A percentile compares a stretch with the other conserved stretches of the same genome.
Evolutionary conservation across 2,329 filamentous ascomycete genomes (phyloP).

Genomic region (Elsinoe perseae): DNA sequence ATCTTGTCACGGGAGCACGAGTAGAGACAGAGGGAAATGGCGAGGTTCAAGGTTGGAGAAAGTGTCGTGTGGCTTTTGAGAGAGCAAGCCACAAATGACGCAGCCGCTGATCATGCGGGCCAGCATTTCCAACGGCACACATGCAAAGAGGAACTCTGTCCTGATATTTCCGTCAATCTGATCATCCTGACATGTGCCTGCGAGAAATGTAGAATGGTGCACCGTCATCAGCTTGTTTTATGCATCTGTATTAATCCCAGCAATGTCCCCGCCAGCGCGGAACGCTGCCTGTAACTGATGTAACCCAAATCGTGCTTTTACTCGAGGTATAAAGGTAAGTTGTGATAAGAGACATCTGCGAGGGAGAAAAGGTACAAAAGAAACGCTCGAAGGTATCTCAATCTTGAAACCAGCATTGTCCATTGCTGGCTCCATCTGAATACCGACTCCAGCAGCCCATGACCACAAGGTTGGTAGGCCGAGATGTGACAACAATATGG

Average conservation of each 20-base stretch:
- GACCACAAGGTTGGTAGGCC: not conserved
- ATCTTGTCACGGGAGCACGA: not conserved
- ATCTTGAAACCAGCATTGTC: constrained; percentile 19
- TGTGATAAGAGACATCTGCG: constrained; percentile 12
- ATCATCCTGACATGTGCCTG: not conserved
- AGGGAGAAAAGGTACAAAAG: constrained; percentile 16
- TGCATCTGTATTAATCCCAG: constrained; percentile 11
- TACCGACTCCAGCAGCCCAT: not conserved
- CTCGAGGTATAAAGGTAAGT: constrained; percentile 16
- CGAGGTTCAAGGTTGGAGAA: not conserved
- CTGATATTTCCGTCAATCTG: not conserved
- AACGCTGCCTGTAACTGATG: constrained; percentile 12
- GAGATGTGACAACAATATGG: not conserved
- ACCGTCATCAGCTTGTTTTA: not conserved
- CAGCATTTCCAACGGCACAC: not conserved
- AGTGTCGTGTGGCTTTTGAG: constrained; percentile 3
- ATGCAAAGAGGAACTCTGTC: not conserved
- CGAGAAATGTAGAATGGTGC: not conserved
- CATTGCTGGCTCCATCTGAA: not conserved
- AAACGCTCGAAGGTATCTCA: constrained; percentile 29
- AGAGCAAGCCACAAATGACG: constrained; percentile 13
- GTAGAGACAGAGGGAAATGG: constrained; percentile 8
- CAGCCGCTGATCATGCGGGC: constrained; percentile 9
- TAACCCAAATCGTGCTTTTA: constrained; percentile 18
- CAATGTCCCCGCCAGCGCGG: constrained; percentile 11